These are phyloP conservation scores for Heliosperma pusillum DNA, from an alignment of 148 eudicot genomes.

Conservation along the genomic window DNA sequence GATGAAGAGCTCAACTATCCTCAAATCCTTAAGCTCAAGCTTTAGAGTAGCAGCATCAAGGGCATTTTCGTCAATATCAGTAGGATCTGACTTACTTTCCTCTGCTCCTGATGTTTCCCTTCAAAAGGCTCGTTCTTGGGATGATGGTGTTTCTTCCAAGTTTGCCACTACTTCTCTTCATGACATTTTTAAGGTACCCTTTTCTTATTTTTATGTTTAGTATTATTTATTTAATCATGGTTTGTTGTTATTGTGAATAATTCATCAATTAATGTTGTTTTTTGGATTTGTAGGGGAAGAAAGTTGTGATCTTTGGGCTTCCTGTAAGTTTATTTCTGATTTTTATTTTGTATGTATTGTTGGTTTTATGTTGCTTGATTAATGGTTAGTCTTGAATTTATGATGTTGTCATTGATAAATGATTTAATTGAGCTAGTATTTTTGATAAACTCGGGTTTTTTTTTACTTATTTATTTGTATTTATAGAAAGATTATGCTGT, in stretches of 20 bases:
- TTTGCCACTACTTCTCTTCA: conserved; percentile 74
- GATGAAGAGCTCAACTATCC: conserved; percentile 44
- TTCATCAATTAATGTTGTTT: not conserved
- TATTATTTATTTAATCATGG: not conserved
- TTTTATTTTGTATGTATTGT: not conserved
- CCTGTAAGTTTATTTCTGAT: conserved; percentile 59
- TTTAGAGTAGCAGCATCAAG: conserved; percentile 35
- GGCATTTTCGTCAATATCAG: conserved; percentile 64
- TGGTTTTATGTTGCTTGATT: not conserved
- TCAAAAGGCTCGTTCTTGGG: conserved; percentile 90
- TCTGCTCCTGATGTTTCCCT: conserved; percentile 80
- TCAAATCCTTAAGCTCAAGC: conserved; percentile 33
- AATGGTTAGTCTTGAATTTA: not conserved
- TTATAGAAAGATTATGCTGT: too few relatives aligned
- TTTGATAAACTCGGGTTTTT: not conserved
- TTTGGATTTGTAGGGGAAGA: conserved; percentile 65
- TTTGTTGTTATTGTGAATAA: not conserved
- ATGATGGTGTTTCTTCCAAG: conserved; percentile 84
- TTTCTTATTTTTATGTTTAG: too few relatives aligned
- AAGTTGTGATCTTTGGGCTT: conserved; percentile 93
- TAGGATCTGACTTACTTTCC: conserved; percentile 68
- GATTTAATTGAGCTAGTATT: not conserved
- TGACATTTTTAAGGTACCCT: conserved; percentile 71
- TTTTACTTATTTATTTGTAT: too few relatives aligned
- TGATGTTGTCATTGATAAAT: not conserved